Evolutionary conservation across 768 basidiomycete genomes (phyloP).

Genomic region (Candolleomyces eurysporus): DNA sequence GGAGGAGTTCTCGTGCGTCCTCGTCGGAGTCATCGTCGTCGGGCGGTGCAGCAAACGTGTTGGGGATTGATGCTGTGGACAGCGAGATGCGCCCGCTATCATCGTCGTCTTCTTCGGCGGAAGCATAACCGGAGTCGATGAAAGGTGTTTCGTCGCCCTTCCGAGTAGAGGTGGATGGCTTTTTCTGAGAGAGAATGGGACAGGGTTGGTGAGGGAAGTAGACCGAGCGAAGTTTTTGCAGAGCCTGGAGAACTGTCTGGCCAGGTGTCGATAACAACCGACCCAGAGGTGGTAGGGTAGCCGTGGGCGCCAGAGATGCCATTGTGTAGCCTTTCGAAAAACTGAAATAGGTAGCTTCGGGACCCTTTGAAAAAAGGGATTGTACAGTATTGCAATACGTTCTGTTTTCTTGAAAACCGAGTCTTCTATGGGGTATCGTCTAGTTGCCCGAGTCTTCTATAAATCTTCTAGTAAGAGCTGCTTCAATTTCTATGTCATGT

Average conservation of each 20-base stretch:
- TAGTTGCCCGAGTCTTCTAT: slow-evolving; percentile 16
- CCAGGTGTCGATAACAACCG: slow-evolving; percentile 40
- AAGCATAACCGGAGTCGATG: slow-evolving; percentile 78
- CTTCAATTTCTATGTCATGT: background rate
- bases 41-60: slow-evolving; percentile 5
- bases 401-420: background rate
- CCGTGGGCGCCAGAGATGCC: slow-evolving; percentile 37
- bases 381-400: slow-evolving; percentile 6
- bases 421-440: slow-evolving; percentile 14
- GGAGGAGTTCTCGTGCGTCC: slow-evolving; percentile 42
- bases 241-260: slow-evolving; percentile 36
- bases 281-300: slow-evolving; percentile 57
- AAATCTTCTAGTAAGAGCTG: slow-evolving; percentile 15
- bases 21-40: slow-evolving; percentile 14
- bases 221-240: slow-evolving; percentile 35
- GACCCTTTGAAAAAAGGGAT: background rate
- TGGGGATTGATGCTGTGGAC: background rate
- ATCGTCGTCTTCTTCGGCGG: slow-evolving; percentile 50
- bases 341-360: background rate
- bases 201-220: slow-evolving; percentile 46
- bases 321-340: background rate
- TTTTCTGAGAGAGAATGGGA: slow-evolving; percentile 25
- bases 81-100: background rate
- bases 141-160: slow-evolving; percentile 20
- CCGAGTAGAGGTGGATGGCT: slow-evolving; percentile 15